Percentiles rank a stretch among this genome's conserved stretches.
phyloP scores from a whole-genome alignment of 305 asterid genomes.

The Solanum hybrid region DNA sequence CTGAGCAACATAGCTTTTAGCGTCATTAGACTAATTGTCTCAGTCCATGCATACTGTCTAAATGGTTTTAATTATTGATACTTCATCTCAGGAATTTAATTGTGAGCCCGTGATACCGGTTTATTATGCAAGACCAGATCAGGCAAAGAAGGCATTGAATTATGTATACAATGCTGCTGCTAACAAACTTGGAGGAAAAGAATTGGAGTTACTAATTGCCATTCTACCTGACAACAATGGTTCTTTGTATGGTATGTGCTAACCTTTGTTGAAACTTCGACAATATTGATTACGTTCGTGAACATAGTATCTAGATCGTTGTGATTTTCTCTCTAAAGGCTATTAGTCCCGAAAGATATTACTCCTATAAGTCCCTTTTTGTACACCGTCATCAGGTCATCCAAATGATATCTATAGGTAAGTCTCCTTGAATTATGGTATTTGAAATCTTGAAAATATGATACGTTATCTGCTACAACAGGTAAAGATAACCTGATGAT shows the following conservation, averaged over 20 bases:
- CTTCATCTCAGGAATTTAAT: constrained; percentile 23
- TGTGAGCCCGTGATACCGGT: constrained; percentile 26
- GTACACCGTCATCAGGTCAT: not conserved
- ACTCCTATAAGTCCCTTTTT: not conserved
- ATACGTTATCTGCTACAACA: not conserved
- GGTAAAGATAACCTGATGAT: not conserved
- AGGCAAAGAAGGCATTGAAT: constrained; percentile 25
- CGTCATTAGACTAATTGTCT: not conserved
- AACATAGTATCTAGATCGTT: not conserved
- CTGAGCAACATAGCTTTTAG: not conserved
- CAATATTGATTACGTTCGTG: not conserved
- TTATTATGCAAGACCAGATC: constrained; percentile 26
- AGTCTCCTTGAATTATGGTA: not conserved
- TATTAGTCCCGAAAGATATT: not conserved
- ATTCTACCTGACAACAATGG: constrained; percentile 36
- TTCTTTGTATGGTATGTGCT: constrained; percentile 22
- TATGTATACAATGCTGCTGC: constrained; percentile 24
- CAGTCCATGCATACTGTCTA: not conserved
- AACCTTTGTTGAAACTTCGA: not conserved
- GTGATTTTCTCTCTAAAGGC: not conserved
- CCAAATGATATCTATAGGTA: not conserved
- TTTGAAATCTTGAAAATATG: not conserved
- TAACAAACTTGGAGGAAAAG: constrained; percentile 19
- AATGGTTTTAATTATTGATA: not conserved
- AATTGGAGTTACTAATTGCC: constrained; percentile 27